Evolutionary conservation across 805 yeast genomes (phyloP).

Genomic region (Cyberlindnera meyerae): DNA sequence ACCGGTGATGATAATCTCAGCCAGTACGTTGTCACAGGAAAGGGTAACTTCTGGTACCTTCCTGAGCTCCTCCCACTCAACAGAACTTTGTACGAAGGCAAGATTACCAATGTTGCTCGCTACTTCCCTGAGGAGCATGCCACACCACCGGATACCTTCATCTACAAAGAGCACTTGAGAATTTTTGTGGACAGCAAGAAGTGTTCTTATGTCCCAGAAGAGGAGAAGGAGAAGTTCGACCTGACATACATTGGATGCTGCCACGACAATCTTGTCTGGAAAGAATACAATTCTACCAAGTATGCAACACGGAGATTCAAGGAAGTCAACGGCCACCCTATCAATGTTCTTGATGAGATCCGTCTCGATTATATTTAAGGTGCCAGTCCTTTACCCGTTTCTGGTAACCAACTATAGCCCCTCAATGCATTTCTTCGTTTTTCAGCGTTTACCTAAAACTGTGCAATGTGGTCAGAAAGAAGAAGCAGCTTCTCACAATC

Average conservation of each 20-base stretch:
- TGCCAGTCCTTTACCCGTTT: constrained; percentile 34
- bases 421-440: constrained; percentile 28
- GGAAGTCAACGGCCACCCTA: constrained; percentile 13
- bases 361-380: constrained; percentile 19
- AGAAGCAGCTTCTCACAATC: constrained; percentile 24
- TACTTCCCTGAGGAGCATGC: constrained; percentile 36
- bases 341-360: constrained; percentile 23
- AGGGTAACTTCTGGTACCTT: constrained; percentile 42
- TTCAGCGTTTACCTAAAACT: constrained; percentile 18
- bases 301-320: constrained; percentile 20
- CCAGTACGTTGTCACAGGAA: constrained; percentile 32
- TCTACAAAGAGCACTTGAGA: constrained; percentile 33
- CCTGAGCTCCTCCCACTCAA: constrained; percentile 50
- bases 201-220: constrained; percentile 38
- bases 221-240: constrained; percentile 32
- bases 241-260: constrained; percentile 37
- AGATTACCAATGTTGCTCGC: constrained; percentile 40
- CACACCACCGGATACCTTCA: constrained; percentile 25
- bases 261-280: constrained; percentile 36
- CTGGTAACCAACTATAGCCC: constrained; percentile 31
- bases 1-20: constrained; percentile 11
- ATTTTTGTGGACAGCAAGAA: constrained; percentile 34
- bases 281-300: constrained; percentile 33
- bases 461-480: constrained; percentile 16
- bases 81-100: constrained; percentile 57